Evolutionary conservation across 768 basidiomycete species (phyloP), one percentile per base, ranked within the genome.

Genomic region (Trametes punicea): DNA sequence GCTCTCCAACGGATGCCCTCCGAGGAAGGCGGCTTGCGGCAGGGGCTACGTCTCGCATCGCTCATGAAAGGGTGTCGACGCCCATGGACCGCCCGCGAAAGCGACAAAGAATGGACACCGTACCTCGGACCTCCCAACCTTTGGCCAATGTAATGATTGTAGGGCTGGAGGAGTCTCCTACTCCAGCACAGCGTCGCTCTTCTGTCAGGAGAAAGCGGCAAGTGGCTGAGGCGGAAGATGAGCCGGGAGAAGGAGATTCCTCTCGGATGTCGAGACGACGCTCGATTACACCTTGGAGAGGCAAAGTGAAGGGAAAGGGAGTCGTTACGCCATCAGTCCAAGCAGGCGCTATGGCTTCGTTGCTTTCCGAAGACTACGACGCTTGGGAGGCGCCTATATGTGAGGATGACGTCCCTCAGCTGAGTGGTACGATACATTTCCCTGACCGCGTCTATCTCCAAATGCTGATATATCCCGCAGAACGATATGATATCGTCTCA

Each of bases 331-430:
- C 39, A 13, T 10, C 9, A n/a, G 20, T 23, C 1, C 20, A n/a
- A 11, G 18, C 18, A n/a, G 16, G n/a, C n/a, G n/a, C n/a, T n/a
- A n/a, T n/a, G n/a, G 40, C 20, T 5, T 10, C 6, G 21, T 10
- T 11, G 11, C 1, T 9, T n/a, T 46, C 42, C 18, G 49, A 57
- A 36, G 56, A 57, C 30, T 59, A 59, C 47, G 57, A 59, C 33
- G 46, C 57, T 6, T 59, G 57, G 57, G 57, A 59, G 30, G 57
- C 42, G 8, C 57, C 52, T 6, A 41, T 58, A n/a, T 23, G 15
- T 33, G 55, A 46, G 2, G 46, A 55, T 5, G 53, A 45, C 26
- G 41, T 45, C 1, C 55, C 39, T 15, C 2, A 21, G 6, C 38
- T 33, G 4, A n/a, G 23, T 13, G 50, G 50, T 51, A 7, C 7